phyloP scores from a whole-genome alignment of 164 flowering plant species.

The Berberis vulgaris region DNA sequence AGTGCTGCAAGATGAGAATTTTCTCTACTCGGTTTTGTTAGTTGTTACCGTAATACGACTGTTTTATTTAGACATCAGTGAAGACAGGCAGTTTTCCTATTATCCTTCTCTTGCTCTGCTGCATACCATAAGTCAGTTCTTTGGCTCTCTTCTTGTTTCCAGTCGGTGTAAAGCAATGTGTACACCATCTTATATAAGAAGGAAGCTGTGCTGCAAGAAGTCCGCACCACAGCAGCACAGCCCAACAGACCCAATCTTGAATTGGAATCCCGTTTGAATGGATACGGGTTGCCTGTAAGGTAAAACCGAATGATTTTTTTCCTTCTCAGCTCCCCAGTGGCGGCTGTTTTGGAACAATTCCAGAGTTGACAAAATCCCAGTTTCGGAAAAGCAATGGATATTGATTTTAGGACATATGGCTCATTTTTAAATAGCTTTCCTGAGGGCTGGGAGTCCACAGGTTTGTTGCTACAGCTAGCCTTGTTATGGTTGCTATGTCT shows the following conservation, averaged over 20 bases:
- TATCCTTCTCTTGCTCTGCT: background rate
- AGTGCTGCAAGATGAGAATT: too few species aligned
- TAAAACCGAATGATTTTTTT: too few species aligned
- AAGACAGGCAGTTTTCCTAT: background rate
- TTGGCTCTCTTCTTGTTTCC: conserved; percentile 38
- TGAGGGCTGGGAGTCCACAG: conserved; percentile 18
- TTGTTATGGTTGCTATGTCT: conserved; percentile 15
- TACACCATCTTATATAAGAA: conserved; percentile 32
- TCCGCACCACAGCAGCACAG: conserved; percentile 26
- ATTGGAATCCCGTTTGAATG: conserved; percentile 14
- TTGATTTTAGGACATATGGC: conserved; percentile 20
- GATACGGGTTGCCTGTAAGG: conserved; percentile 33
- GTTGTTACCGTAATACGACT: too few species aligned
- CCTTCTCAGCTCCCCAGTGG: conserved; percentile 11
- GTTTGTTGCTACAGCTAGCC: conserved; percentile 19
- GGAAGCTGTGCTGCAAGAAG: conserved; percentile 31
- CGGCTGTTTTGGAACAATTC: conserved; percentile 43
- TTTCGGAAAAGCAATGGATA: conserved; percentile 29
- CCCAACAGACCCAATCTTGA: conserved; percentile 26
- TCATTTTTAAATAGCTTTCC: conserved; percentile 8
- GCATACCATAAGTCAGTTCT: conserved; percentile 19
- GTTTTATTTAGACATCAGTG: too few species aligned
- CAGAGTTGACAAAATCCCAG: conserved; percentile 39
- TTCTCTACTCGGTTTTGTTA: too few species aligned
- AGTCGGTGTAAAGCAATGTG: conserved; percentile 28